Evolutionary conservation across 1,139 yeast species (phyloP).

Genomic region (Pichiaceae sp.): DNA sequence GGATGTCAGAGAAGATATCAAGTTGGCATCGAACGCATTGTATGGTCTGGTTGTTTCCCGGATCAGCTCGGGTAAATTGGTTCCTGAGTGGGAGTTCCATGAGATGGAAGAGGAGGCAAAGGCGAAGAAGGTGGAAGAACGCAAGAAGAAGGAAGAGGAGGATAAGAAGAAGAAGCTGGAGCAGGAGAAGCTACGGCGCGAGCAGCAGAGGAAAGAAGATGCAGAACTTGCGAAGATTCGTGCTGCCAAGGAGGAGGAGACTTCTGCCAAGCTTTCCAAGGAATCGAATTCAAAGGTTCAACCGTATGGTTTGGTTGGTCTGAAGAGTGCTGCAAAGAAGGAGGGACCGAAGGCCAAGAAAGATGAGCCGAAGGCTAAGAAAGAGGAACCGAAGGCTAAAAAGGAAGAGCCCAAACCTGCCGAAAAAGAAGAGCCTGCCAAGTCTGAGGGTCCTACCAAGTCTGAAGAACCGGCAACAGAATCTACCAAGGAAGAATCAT

Average conservation of each 20-base stretch:
- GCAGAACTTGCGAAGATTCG: constrained; percentile 5
- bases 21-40: constrained; percentile 69
- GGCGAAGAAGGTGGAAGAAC: constrained; percentile 17
- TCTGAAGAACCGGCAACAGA: no score
- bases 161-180: constrained; percentile 9
- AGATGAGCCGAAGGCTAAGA: constrained; percentile 1
- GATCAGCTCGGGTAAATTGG: constrained; percentile 37
- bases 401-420: no score
- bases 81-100: constrained; percentile 51
- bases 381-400: no score
- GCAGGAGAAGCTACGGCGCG: constrained; percentile 19
- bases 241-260: constrained; percentile 5
- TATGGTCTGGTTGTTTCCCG: constrained; percentile 63
- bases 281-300: constrained; percentile 15
- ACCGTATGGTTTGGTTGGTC: constrained; percentile 22
- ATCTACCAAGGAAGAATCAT: no score
- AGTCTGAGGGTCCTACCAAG: no score
- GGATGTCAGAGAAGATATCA: constrained; percentile 76
- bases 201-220: constrained; percentile 15
- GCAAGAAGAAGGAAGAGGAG: constrained; percentile 10
- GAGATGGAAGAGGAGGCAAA: constrained; percentile 32
- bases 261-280: no score
- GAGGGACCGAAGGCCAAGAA: not conserved
- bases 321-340: constrained; percentile 5
- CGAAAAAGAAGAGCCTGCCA: no score